Evolutionary conservation across 1,139 yeast genomes (phyloP).

Genomic region (Pneumocystis jirovecii): DNA sequence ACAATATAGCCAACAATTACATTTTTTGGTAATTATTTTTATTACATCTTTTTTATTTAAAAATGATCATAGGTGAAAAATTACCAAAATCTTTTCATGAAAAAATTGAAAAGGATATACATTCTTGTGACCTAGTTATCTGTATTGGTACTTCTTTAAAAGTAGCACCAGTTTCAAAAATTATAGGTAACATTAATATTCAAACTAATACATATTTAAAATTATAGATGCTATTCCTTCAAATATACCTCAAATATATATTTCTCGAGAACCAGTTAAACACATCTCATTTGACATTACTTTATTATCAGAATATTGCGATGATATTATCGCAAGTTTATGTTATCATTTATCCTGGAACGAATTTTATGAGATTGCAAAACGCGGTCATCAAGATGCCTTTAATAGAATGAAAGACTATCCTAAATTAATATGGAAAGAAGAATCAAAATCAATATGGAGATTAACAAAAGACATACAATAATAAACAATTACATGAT

Average conservation of each 20-base stretch:
- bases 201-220: background rate
- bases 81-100: slow-evolving; percentile 51
- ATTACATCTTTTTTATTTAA: slow-evolving; percentile 42
- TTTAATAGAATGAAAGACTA: slow-evolving; percentile 2
- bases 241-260: slow-evolving; percentile 65
- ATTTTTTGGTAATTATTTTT: slow-evolving; percentile 83
- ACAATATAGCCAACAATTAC: slow-evolving; percentile 64
- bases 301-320: slow-evolving; percentile 63
- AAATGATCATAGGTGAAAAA: slow-evolving; percentile 38
- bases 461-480: background rate
- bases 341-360: slow-evolving; percentile 52
- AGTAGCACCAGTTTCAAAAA: slow-evolving; percentile 92
- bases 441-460: background rate
- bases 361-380: slow-evolving; percentile 39
- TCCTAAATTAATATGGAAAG: background rate
- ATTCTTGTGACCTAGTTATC: slow-evolving; percentile 22
- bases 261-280: slow-evolving; percentile 65
- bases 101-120: background rate
- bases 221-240: slow-evolving; percentile 47
- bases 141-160: slow-evolving; percentile 89
- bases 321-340: slow-evolving; percentile 62
- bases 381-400: slow-evolving; percentile 8
- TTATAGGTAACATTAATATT: slow-evolving; percentile 24
- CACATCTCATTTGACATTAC: slow-evolving; percentile 73
- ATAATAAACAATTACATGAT: background rate